These are phyloP conservation scores for Penicillium tannophilum DNA, from an alignment of 495 filamentous ascomycete genomes.

Conservation along the genomic window DNA sequence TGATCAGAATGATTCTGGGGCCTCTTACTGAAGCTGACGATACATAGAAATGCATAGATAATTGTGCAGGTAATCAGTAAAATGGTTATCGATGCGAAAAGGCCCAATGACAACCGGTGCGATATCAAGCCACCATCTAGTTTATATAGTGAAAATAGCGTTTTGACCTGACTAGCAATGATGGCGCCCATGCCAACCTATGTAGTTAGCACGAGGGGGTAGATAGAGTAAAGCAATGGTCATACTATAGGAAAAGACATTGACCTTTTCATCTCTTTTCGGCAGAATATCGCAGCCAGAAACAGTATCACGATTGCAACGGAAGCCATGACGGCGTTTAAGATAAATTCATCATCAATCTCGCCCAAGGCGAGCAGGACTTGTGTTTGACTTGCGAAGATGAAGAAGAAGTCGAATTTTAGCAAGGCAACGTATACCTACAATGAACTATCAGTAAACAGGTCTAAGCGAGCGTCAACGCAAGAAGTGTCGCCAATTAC, in stretches of 20 bases:
- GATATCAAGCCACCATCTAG: neutral
- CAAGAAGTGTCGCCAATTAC: neutral
- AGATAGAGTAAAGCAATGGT: neutral
- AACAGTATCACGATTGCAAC: constrained; percentile 15
- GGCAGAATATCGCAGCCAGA: constrained; percentile 18
- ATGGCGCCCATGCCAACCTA: no score
- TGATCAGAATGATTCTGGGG: neutral
- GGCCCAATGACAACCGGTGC: neutral
- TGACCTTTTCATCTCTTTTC: constrained; percentile 19
- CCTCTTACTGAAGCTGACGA: neutral
- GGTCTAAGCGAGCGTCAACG: neutral
- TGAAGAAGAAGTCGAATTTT: constrained; percentile 28
- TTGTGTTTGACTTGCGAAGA: constrained; percentile 26
- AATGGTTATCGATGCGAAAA: neutral
- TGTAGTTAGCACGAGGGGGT: no score
- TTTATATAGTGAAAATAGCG: neutral
- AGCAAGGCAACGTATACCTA: constrained; percentile 26
- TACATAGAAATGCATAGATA: neutral
- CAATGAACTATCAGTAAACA: neutral
- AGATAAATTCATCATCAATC: constrained; percentile 15
- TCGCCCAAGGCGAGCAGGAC: constrained; percentile 17
- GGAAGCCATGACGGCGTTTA: constrained; percentile 18
- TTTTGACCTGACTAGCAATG: neutral
- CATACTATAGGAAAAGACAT: constrained; percentile 19
- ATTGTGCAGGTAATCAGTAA: neutral